A percentile compares a stretch with the other conserved stretches of the same genome.
Conservation (phyloP, 352 stramenopile genomes). For the Phytophthora gonapodyides region DNA sequence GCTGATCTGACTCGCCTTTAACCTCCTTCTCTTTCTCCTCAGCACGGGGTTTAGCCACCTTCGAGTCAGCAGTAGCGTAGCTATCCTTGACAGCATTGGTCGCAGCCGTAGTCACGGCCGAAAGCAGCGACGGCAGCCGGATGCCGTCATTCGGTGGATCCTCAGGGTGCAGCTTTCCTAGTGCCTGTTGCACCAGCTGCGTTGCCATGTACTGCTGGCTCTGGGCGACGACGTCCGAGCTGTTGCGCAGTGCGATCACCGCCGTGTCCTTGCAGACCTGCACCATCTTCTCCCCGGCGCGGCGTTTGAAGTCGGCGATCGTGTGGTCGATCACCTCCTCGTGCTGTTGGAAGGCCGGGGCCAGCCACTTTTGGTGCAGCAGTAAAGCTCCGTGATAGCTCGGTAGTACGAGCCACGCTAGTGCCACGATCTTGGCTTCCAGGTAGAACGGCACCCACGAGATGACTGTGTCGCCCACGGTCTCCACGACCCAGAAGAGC, state of each 20-base stretch:
- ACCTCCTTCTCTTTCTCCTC: slow-evolving; percentile 24
- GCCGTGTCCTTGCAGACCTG: slow-evolving; percentile 72
- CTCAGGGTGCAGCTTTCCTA: slow-evolving; percentile 35
- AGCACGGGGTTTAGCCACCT: background rate
- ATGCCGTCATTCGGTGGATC: slow-evolving; percentile 12
- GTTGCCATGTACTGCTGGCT: slow-evolving; percentile 67
- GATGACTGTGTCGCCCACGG: slow-evolving; percentile 60
- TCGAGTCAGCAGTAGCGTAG: background rate
- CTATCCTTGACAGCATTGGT: slow-evolving; percentile 2
- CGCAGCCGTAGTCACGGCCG: slow-evolving; percentile 10
- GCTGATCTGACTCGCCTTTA: slow-evolving; percentile 10
- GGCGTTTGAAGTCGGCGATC: slow-evolving; percentile 60
- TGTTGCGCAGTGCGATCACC: slow-evolving; percentile 56
- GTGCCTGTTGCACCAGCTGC: slow-evolving; percentile 70
- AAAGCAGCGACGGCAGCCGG: slow-evolving; percentile 24
- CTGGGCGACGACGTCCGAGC: slow-evolving; percentile 63
- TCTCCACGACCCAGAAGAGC: slow-evolving; percentile 61
- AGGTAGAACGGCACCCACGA: slow-evolving; percentile 76
- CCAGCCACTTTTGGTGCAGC: slow-evolving; percentile 62
- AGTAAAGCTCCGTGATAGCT: slow-evolving; percentile 53
- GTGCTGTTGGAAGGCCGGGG: slow-evolving; percentile 70
- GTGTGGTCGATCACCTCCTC: slow-evolving; percentile 63
- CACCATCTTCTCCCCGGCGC: slow-evolving; percentile 67
- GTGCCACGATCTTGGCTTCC: slow-evolving; percentile 67
- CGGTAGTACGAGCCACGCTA: slow-evolving; percentile 75